Conservation (phyloP, 257 asterid species). For the Solanum sitiens region DNA sequence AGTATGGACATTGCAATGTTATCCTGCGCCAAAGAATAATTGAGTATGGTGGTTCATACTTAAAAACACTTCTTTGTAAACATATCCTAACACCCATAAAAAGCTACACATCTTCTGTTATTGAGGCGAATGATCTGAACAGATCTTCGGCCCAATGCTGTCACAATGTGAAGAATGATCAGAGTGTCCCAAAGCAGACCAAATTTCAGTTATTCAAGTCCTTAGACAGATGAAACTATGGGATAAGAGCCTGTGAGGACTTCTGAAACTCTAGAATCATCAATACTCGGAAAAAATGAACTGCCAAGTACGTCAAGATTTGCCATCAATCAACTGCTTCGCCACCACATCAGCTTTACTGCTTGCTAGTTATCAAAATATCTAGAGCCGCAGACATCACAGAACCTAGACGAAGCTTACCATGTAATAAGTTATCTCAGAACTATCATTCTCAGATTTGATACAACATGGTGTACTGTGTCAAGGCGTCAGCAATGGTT, state of each 20-base stretch:
- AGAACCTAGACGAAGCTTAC: background rate
- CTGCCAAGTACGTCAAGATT: background rate
- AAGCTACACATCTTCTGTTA: constrained; percentile 21
- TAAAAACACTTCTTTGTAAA: constrained; percentile 22
- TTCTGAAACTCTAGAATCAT: background rate
- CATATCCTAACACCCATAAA: constrained; percentile 37
- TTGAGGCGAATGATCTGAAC: constrained; percentile 1
- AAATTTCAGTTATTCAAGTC: background rate
- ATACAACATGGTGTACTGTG: background rate
- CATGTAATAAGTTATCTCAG: background rate
- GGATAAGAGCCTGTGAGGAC: background rate
- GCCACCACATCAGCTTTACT: background rate
- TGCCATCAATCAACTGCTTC: background rate
- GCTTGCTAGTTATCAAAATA: background rate
- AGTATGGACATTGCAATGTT: constrained; percentile 33
- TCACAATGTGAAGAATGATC: background rate
- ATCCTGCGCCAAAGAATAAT: constrained; percentile 85
- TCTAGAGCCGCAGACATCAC: background rate
- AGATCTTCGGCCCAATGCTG: constrained; percentile 14
- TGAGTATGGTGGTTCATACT: constrained; percentile 52
- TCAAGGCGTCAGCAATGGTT: background rate
- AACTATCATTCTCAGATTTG: background rate
- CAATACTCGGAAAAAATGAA: background rate
- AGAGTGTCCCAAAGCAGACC: background rate
- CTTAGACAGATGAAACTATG: background rate